Conservation (phyloP, 2,329 filamentous ascomycete species). For the Pseudogymnoascus sp. region DNA sequence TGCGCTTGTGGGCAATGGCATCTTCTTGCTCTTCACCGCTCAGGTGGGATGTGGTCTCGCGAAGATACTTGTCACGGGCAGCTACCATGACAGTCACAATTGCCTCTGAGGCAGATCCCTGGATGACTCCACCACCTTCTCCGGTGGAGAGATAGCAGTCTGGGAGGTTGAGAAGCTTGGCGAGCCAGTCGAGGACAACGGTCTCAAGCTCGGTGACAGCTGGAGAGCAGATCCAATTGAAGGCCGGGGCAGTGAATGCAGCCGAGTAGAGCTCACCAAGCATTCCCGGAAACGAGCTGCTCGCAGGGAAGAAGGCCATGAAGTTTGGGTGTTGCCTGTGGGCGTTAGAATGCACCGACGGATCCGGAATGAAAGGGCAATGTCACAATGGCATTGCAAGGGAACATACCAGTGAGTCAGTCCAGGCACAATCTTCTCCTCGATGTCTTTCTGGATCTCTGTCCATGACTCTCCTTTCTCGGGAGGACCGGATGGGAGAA, state of each 20-base stretch:
- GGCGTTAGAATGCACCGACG: slow-evolving; percentile 5
- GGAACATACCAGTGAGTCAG: slow-evolving; percentile 69
- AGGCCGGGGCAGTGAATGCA: slow-evolving; percentile 81
- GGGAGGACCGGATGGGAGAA: slow-evolving; percentile 63
- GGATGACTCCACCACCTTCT: slow-evolving; percentile 82
- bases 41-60: slow-evolving; percentile 47
- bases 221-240: slow-evolving; percentile 95
- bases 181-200: slow-evolving; percentile 86
- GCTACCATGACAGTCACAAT: slow-evolving; percentile 81
- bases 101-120: slow-evolving; percentile 83
- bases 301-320: slow-evolving; percentile 90
- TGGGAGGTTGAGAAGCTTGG: slow-evolving; percentile 65
- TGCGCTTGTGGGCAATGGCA: slow-evolving; percentile 56
- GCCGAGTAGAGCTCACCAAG: slow-evolving; percentile 88
- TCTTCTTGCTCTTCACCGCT: slow-evolving; percentile 58
- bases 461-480: slow-evolving; percentile 65
- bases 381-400: neutral
- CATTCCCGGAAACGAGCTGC: slow-evolving; percentile 73
- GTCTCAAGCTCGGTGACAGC: slow-evolving; percentile 92
- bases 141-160: slow-evolving; percentile 65
- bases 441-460: slow-evolving; percentile 75
- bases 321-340: slow-evolving; percentile 77
- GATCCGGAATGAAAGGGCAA: neutral
- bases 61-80: slow-evolving; percentile 71
- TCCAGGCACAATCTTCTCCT: slow-evolving; percentile 80